Evolutionary conservation across 2,329 filamentous ascomycete genomes (phyloP), one percentile per base, ranked within the genome.

Genomic region (Phialophora tarda): DNA sequence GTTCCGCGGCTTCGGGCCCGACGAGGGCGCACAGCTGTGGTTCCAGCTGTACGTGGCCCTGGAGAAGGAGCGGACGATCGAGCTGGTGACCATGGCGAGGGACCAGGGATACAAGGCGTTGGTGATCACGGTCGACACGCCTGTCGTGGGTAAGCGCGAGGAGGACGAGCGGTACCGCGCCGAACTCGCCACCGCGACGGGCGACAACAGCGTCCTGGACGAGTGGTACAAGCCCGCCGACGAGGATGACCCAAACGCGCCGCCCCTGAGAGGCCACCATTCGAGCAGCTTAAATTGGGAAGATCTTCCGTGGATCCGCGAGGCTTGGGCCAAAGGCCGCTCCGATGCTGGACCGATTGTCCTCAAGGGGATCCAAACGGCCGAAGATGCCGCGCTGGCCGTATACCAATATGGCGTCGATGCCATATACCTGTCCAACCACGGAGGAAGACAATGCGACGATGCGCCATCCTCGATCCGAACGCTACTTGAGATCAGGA

Each of bases 361-460:
- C 41, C 67, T 87, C 44, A 87, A 88, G 73, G 85, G 85, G 0
- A 80, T 87, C 4, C 85, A 86, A 77, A 82, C 78, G 11, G 84
- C 84, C 0, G 84, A 84, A 44, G 85, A 88, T 72, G 85, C 85
- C 0, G 79, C 78, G 12, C 71, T 80, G 34, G 85, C 85, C 0
- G 59, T 61, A 8, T 79, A 82, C 65, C 74, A 82, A 50, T 76
- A 80, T 60, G 84, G 83, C 0, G 76, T 83, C 38, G 81, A 86
- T 67, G 85, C 84, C 1, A 83, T 88, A 53, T 74, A 86, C 65
- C 68, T 88, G 32, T 85, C 82, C 69, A 88, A 88, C 67, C 86
- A 88, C 64, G 86, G 86, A 17, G 86, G 86, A 2, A 77, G 86
- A 28, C 83, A 84, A 2, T 77, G 85, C 1, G 85, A 87, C 56